phyloP scores from a whole-genome alignment of 257 asterid species.

The Plantago elongata region DNA sequence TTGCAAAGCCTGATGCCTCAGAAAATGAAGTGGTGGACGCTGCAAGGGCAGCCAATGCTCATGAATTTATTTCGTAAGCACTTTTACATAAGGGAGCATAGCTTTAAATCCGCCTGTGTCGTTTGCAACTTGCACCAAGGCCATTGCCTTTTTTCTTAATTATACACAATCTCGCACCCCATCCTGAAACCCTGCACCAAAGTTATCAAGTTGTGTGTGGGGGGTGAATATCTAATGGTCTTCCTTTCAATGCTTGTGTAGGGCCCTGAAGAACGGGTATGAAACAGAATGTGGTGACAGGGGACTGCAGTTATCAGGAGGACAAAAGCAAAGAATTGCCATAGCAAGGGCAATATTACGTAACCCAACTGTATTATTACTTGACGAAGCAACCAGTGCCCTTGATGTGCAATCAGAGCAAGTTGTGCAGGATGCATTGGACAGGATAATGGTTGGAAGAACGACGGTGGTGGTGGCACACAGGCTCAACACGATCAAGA shows the following conservation, averaged over 20 bases:
- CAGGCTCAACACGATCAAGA: conserved; percentile 73
- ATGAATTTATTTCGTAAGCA: conserved; percentile 75
- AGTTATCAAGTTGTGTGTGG: no score
- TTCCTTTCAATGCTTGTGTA: conserved; percentile 17
- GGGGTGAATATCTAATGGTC: not conserved
- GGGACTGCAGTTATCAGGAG: conserved; percentile 75
- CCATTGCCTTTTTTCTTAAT: no score
- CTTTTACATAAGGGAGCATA: no score
- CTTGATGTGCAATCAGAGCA: conserved; percentile 78
- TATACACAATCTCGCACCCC: no score
- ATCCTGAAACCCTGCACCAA: no score
- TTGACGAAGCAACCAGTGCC: conserved; percentile 90
- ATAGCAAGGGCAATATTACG: conserved; percentile 76
- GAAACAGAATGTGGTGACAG: conserved; percentile 75
- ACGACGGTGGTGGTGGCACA: conserved; percentile 80
- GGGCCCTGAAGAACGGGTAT: conserved; percentile 66
- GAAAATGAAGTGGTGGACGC: conserved; percentile 66
- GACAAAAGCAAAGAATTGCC: conserved; percentile 78
- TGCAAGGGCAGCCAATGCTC: conserved; percentile 81
- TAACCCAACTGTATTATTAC: conserved; percentile 48
- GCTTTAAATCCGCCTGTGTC: no score
- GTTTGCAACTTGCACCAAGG: no score
- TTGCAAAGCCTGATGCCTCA: conserved; percentile 60
- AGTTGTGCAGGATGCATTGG: conserved; percentile 72
- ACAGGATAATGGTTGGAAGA: conserved; percentile 64